These are phyloP conservation scores for Pharnaceum exiguum DNA, from an alignment of 148 eudicot genomes.

Conservation along the genomic window DNA sequence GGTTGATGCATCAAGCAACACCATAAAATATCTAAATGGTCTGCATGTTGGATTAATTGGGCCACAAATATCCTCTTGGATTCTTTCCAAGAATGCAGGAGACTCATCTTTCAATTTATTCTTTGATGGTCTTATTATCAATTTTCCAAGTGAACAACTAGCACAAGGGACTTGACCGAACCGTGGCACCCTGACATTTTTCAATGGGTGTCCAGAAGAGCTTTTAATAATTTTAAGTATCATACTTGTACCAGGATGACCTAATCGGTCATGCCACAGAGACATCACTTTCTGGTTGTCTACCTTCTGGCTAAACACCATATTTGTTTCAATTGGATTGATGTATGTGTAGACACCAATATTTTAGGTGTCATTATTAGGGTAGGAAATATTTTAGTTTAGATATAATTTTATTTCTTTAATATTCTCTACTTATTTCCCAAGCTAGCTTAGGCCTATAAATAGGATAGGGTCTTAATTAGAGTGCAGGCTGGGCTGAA, in stretches of 20 bases:
- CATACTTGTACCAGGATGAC: neutral
- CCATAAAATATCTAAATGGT: constrained; percentile 1
- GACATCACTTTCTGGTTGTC: neutral
- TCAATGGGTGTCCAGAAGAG: neutral
- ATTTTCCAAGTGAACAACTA: neutral
- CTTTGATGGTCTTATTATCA: neutral
- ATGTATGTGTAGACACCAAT: too few species aligned
- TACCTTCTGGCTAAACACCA: neutral
- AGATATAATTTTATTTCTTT: too few species aligned
- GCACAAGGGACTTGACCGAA: neutral
- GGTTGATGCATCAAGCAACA: neutral
- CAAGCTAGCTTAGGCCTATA: too few species aligned
- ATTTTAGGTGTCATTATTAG: too few species aligned
- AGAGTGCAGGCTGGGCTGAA: too few species aligned
- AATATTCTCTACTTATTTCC: too few species aligned
- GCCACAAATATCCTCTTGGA: neutral
- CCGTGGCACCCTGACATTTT: neutral
- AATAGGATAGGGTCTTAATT: too few species aligned
- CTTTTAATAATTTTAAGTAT: neutral
- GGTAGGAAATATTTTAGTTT: too few species aligned
- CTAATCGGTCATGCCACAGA: neutral
- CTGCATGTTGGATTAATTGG: neutral
- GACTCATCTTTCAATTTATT: neutral
- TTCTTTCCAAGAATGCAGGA: neutral
- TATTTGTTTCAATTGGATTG: neutral